Base-by-base conservation (phyloP, 805 yeast genomes). In the Starmera dryadoides region DNA sequence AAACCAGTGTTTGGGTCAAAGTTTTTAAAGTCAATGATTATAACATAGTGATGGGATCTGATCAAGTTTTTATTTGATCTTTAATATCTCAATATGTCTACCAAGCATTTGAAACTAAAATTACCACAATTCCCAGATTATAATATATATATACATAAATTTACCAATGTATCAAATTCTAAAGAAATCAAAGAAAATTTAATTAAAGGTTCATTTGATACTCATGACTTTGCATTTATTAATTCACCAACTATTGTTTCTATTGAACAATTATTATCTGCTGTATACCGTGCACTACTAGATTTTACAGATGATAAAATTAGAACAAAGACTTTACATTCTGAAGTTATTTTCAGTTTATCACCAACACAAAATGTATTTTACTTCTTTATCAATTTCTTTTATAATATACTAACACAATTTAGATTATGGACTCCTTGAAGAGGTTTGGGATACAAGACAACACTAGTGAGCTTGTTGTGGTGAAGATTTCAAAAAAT, bases 331-430 rank as follows among this genome's bases (percentile, higher is more conserved):
- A 71, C 79, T 1, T 48, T 86, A 25, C 83, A 84, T 52, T 79
- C 93, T 0, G 95, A 86, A 51, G 66, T 82, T 30, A 72, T 85
- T 19, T 74, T 80, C 51, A 74, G 79, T 42, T 62, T 86, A 42
- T 76, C 88, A 2, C 86, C 91, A 2, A 70, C 77, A 7, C 79
- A 77, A 48, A 84, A 82, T 53, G 71, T 76, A 30, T 66, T 69
- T 56, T 71, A 66, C n/a, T n/a, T 34, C 66, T 71, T 0, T 51
- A 66, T 41, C 62, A 55, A 37, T 48, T 60, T 36, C 66, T 65
- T 48, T 71, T 71, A 1, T 53, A 66, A 15, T n/a, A 29, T 26
- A 34, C 32, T 29, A 32, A 39, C 34, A 22, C n/a, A 18, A 28
- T 30, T 16, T 29, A 45, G 50, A 79, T 81, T 30, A 70, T 75